Conservation (phyloP, 73 alveolate genomes). For the Paramecium biaurelia region DNA sequence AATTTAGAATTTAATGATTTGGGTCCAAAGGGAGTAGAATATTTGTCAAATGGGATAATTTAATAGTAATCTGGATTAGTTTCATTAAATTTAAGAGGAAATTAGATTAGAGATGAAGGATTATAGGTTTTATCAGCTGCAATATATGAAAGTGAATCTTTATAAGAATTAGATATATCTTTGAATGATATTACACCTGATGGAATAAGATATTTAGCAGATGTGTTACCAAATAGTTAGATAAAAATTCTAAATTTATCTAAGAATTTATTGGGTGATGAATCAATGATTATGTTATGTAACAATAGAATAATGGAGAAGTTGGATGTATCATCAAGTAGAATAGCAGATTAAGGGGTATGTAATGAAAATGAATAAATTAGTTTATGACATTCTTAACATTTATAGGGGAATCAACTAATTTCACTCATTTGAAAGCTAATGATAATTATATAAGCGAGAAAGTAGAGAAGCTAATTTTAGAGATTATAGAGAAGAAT, state of each 20-base stretch:
- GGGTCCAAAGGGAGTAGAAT: slow-evolving; percentile 92
- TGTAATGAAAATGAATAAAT: background rate
- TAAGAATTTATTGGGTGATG: slow-evolving; percentile 96
- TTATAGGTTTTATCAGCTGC: slow-evolving; percentile 70
- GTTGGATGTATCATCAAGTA: slow-evolving; percentile 90
- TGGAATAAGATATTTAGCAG: slow-evolving; percentile 89
- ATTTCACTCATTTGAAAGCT: slow-evolving; percentile 84
- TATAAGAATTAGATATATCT: slow-evolving; percentile 86
- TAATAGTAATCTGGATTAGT: slow-evolving; percentile 40
- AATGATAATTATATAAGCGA: slow-evolving; percentile 95
- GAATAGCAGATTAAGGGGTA: slow-evolving; percentile 87
- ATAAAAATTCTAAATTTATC: slow-evolving; percentile 77
- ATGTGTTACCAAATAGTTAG: slow-evolving; percentile 81
- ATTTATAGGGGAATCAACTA: slow-evolving; percentile 76
- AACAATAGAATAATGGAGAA: slow-evolving; percentile 65
- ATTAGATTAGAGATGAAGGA: slow-evolving; percentile 57
- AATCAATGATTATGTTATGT: slow-evolving; percentile 85
- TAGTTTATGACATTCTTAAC: slow-evolving; percentile 78
- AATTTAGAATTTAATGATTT: slow-evolving; percentile 90
- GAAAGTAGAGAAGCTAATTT: slow-evolving; percentile 88
- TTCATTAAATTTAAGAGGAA: slow-evolving; percentile 68
- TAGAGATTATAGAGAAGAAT: slow-evolving; percentile 92
- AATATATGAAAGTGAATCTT: slow-evolving; percentile 73
- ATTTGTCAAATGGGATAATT: slow-evolving; percentile 87
- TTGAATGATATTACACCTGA: slow-evolving; percentile 91